Evolutionary conservation across 176 grass and related monocot genomes (phyloP), one percentile per base, ranked within the genome.

Genomic region (Puccinellia tenuiflora): DNA sequence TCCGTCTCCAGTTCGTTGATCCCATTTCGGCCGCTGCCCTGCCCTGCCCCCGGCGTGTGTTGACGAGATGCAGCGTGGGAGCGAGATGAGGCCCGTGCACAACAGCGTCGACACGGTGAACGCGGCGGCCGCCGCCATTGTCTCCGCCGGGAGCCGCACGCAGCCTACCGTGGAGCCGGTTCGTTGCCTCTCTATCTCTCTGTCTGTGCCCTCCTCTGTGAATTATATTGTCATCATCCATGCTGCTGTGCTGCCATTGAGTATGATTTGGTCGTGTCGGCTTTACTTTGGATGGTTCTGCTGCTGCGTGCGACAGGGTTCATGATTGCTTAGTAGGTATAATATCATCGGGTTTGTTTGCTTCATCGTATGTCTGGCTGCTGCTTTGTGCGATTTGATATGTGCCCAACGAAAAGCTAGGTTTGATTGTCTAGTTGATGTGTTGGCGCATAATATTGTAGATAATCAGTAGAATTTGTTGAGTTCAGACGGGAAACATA

Each of bases 71-170:
- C 74, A 82, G 68, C 69, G 83, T 28, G 75, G 86, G 33, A 68
- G 73, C 75, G 92, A 57, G 59, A 97, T 97, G 85, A 92, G 79
- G 38, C 76, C 87, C 34, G 82, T 81, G 72, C 90, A 92, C 81
- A 91, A 92, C 87, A 97, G 83, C 33, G 92, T 94, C 0, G 94
- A 94, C 17, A 97, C 94, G 2, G 94, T 97, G 31, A 97, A 97
- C 85, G 92, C 94, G 5, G 94, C 94, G 1, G 94, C 94, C 0
- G 94, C 83, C 2, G 94, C 94, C 69, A 94, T 97, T 56, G 83
- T 86, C 45, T 76, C 89, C 0, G 90, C 89, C 2, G 91, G 91
- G 77, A 92, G 89, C 86, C 86, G 94, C 54, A 61, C 87, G 10
- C 89, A 90, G 68, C 94, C 92, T 78, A 53, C 76, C 2, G 83